Base-by-base conservation (phyloP, 169 alveolate species). In the Eimeria brunetti region DNA sequence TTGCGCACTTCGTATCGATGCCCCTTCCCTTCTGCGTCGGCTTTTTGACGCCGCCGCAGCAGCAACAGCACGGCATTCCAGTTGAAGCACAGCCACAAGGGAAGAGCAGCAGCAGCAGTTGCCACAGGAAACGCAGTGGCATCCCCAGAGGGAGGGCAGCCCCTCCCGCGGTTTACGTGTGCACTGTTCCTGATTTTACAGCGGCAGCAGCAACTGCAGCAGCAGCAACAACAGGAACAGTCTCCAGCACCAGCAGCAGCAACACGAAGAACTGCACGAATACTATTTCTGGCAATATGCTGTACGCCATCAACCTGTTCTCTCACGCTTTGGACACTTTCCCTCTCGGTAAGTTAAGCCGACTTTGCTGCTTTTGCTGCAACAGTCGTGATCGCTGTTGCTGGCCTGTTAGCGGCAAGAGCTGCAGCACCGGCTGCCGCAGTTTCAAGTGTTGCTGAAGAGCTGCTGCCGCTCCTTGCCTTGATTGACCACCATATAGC, bases 1-100 rank as follows among this genome's bases (percentile, higher is more conserved):
- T 83, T 7, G 75, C 73, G 56, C 90, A 83, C 36, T 83, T 83
- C 38, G 75, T 83, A 5, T 83, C 90, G 53, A 83, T 83, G 90
- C 90, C 90, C n/a, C 90, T 83, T 38, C 90, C 90, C 76, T 83
- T 83, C 76, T 83, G 90, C 90, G 90, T 83, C 24, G 90, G 90
- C 76, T 49, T 83, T 18, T 38, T 56, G 90, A 83, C 90, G n/a
- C 90, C 90, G 51, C 58, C 76, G 27, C 76, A n/a, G 76, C 90
- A 33, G 53, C 69, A 49, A 30, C 69, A 53, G 41, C 56, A 83
- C 56, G 71, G 51, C 33, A 33, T 41, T 60, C 36, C 76, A 5
- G 76, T 30, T n/a, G 90, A 83, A 51, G 49, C 2, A 36, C 76
- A 36, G 41, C 90, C 33, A 56, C 90, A 49, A 83, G 90, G 75